These are phyloP conservation scores for Coffea eugenioides DNA, from an alignment of 257 asterid genomes.

Conservation along the genomic window DNA sequence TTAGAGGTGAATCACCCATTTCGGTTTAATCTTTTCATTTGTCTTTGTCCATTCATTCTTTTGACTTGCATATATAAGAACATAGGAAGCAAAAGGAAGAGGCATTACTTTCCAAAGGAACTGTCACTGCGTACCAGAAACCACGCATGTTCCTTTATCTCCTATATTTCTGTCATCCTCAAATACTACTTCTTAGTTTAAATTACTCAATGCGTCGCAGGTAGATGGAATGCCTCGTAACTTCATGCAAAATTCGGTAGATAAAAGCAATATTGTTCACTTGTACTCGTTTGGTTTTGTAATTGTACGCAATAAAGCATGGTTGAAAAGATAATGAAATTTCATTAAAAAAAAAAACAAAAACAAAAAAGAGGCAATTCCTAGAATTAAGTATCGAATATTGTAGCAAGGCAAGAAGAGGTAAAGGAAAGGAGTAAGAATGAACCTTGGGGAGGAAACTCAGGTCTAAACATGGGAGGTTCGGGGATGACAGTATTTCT, in stretches of 20 bases:
- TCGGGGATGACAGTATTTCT: constrained; percentile 88
- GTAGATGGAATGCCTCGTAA: background rate
- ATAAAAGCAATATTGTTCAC: no score
- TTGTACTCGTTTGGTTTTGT: background rate
- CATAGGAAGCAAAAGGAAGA: background rate
- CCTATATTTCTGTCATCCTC: background rate
- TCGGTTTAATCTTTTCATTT: background rate
- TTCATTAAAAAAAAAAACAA: background rate
- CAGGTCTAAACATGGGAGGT: constrained; percentile 88
- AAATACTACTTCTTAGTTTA: background rate
- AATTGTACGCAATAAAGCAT: background rate
- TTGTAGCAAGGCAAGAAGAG: background rate
- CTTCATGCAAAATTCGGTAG: background rate
- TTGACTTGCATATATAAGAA: background rate
- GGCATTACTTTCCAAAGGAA: background rate
- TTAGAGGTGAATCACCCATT: background rate
- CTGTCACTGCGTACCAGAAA: background rate
- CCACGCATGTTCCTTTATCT: background rate
- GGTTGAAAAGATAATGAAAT: background rate
- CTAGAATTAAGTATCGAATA: background rate
- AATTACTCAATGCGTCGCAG: background rate
- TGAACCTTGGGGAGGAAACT: constrained; percentile 92
- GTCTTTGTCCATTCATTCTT: background rate
- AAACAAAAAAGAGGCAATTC: background rate
- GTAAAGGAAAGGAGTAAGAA: constrained; percentile 1